A percentile compares a stretch with the other conserved stretches of the same genome.
Evolutionary conservation across 73 alveolate species (phyloP).

Genomic region (Diophrys appendiculata): DNA sequence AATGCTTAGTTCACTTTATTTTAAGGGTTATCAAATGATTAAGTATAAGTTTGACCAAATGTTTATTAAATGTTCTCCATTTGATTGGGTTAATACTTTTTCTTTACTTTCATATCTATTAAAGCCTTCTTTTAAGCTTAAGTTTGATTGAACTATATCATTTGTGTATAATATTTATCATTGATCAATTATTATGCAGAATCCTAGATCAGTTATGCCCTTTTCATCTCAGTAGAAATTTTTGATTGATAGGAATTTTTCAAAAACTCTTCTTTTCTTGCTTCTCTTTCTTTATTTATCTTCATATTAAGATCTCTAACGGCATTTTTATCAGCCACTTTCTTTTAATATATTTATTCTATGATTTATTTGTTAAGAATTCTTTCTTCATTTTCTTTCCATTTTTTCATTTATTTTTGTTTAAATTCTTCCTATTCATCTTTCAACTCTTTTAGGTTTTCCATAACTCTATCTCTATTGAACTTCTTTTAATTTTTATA

Average conservation of each 20-base stretch:
- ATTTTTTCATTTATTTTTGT: too few species aligned
- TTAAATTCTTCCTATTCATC: neutral
- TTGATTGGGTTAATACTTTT: neutral
- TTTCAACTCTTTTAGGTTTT: neutral
- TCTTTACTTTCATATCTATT: neutral
- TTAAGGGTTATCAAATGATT: neutral
- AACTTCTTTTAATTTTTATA: too few species aligned
- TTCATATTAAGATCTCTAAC: neutral
- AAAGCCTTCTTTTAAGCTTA: neutral
- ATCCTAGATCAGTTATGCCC: neutral
- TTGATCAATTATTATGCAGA: neutral
- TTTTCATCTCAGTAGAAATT: neutral
- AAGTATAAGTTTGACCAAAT: neutral
- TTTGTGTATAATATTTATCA: neutral
- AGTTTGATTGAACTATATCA: neutral
- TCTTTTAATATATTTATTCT: too few species aligned
- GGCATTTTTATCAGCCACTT: neutral
- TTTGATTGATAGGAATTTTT: neutral
- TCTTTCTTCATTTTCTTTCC: neutral
- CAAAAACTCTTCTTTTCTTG: neutral
- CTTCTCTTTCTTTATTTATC: neutral
- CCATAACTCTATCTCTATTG: too few species aligned
- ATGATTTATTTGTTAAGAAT: neutral
- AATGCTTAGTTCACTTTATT: neutral
- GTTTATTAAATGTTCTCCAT: too few species aligned